Conservation (phyloP, 495 filamentous ascomycete species). For the Penicillium salamii region DNA sequence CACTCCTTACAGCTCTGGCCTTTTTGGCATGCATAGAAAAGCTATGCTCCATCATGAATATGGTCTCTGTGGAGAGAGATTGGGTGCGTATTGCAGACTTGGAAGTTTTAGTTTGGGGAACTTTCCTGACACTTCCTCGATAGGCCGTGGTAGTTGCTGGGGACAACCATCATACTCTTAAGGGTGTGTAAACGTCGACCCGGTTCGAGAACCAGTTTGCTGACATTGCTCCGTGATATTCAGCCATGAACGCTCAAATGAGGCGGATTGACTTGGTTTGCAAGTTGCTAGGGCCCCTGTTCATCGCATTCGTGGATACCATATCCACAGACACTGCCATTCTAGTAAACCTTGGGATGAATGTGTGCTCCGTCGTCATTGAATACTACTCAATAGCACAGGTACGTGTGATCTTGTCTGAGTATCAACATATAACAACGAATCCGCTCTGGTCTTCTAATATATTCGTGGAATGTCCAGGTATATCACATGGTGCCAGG, state of each 20-base stretch:
- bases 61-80: conserved; percentile 57
- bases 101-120: not conserved
- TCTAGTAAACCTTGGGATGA: conserved; percentile 33
- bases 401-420: no score
- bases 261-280: conserved; percentile 64
- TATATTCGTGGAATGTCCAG: no score
- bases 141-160: not conserved
- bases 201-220: no score
- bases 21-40: conserved; percentile 53
- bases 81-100: conserved; percentile 38
- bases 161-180: not conserved
- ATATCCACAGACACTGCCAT: conserved; percentile 36
- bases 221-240: not conserved
- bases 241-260: conserved; percentile 55
- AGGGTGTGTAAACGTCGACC: no score
- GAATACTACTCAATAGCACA: conserved; percentile 49
- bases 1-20: conserved; percentile 24
- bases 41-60: conserved; percentile 45
- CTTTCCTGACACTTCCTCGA: not conserved
- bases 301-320: conserved; percentile 34
- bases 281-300: conserved; percentile 59
- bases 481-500: no score
- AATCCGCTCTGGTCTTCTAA: no score
- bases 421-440: no score
- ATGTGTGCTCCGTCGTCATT: conserved; percentile 29